A percentile compares a stretch with the other conserved stretches of the same genome.
These are phyloP conservation scores for Lentinula guzmanii DNA, from an alignment of 768 basidiomycete genomes.

Conservation along the genomic window DNA sequence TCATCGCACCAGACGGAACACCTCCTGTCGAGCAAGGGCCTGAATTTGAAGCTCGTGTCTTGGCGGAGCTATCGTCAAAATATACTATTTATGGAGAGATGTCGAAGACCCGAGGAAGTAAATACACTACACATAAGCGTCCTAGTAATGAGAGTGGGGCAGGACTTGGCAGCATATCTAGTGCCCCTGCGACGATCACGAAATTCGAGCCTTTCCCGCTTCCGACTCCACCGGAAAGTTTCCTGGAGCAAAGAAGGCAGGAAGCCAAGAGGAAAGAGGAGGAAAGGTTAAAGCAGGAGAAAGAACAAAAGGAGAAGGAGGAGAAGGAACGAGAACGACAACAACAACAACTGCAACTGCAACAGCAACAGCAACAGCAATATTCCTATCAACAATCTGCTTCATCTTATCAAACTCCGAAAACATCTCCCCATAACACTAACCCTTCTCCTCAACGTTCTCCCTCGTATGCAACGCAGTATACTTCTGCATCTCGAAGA, in stretches of 20 bases:
- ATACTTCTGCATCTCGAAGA: background rate
- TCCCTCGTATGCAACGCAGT: background rate
- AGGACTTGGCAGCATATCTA: background rate
- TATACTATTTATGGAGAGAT: background rate
- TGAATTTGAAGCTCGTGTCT: background rate
- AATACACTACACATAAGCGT: too few species aligned
- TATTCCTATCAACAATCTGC: background rate
- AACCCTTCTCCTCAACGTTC: slow-evolving; percentile 1
- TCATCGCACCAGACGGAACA: background rate
- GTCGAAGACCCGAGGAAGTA: background rate
- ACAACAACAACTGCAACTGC: background rate
- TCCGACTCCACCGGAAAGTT: background rate
- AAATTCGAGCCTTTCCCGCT: slow-evolving; percentile 3
- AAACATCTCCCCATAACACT: background rate
- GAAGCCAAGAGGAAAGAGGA: background rate
- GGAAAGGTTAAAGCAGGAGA: background rate
- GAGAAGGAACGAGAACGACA: background rate
- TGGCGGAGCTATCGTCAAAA: background rate
- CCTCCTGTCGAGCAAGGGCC: background rate
- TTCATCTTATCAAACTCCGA: slow-evolving; percentile 1
- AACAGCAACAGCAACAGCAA: background rate
- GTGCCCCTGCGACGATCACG: background rate
- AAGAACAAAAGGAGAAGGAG: background rate
- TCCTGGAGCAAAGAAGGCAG: background rate
- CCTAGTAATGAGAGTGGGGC: background rate